These are phyloP conservation scores for Vickermania ingenoplastis DNA, from an alignment of 208 protist genomes.

Conservation along the genomic window DNA sequence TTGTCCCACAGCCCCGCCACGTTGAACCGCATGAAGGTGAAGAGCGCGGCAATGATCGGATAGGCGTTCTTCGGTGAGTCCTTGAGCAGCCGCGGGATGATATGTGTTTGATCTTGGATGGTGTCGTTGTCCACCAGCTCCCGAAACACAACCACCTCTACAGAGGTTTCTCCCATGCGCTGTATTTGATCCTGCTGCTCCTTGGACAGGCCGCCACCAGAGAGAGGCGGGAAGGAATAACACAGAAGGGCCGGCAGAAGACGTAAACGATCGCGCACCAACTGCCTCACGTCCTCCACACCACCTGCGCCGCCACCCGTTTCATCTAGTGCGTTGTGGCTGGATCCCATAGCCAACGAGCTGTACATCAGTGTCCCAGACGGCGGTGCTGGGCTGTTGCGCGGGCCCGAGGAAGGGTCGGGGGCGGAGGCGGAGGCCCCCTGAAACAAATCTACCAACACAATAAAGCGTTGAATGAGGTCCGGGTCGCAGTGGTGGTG, in stretches of 20 bases:
- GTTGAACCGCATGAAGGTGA: slow-evolving; percentile 78
- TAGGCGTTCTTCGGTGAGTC: slow-evolving; percentile 12
- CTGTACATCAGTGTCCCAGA: background rate
- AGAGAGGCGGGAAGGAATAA: slow-evolving; percentile 18
- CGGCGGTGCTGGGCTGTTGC: background rate
- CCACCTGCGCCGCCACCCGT: background rate
- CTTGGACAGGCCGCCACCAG: background rate
- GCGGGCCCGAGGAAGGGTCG: too few relatives aligned
- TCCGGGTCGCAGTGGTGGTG: slow-evolving; percentile 16
- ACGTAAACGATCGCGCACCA: slow-evolving; percentile 60
- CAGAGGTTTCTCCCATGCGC: slow-evolving; percentile 19
- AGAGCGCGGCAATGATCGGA: slow-evolving; percentile 57
- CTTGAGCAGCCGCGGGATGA: slow-evolving; percentile 14
- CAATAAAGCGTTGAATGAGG: slow-evolving; percentile 20
- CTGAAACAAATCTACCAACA: slow-evolving; percentile 45
- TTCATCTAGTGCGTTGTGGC: background rate
- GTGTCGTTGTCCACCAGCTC: slow-evolving; percentile 35
- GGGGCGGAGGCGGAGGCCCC: slow-evolving; percentile 5
- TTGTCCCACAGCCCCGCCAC: slow-evolving; percentile 40
- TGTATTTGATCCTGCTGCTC: slow-evolving; percentile 14
- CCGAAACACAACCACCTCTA: slow-evolving; percentile 50
- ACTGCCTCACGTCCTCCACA: slow-evolving; percentile 29
- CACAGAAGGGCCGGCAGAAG: slow-evolving; percentile 69
- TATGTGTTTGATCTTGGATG: background rate
- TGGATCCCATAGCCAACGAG: background rate